Conservation (phyloP, 495 filamentous ascomycete genomes). For the Platismatia glauca region DNA sequence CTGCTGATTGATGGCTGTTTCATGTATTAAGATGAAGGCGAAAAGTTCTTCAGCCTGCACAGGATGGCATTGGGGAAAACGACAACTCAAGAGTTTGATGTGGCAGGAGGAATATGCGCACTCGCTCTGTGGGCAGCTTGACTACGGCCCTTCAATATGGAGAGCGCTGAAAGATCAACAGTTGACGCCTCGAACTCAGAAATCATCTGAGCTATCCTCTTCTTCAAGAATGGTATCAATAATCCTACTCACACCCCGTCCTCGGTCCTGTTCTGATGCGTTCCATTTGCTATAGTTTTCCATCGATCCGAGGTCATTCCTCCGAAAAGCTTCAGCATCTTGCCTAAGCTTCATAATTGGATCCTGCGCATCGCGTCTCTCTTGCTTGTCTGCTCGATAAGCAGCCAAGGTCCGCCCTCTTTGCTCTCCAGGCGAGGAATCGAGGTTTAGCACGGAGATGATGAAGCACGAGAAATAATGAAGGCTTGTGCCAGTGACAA, state of each 20-base stretch:
- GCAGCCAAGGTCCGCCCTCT: constrained; percentile 13
- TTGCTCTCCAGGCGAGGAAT: constrained; percentile 6
- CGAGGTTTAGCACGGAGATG: constrained; percentile 10
- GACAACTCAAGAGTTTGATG: too few relatives aligned
- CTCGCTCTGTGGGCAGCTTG: not conserved
- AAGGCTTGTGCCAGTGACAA: constrained; percentile 41
- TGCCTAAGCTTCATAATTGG: constrained; percentile 4
- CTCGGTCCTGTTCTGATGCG: constrained; percentile 26
- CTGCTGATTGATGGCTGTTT: constrained; percentile 53
- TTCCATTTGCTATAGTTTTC: constrained; percentile 33
- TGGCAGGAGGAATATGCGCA: not conserved
- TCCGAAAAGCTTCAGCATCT: constrained; percentile 7
- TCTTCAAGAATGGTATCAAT: constrained; percentile 57
- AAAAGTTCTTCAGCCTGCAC: not conserved
- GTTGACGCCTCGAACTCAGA: constrained; percentile 5
- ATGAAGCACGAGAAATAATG: constrained; percentile 30
- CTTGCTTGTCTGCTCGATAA: constrained; percentile 14
- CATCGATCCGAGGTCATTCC: constrained; percentile 16
- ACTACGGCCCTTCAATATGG: not conserved
- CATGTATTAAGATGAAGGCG: not conserved
- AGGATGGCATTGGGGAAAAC: constrained; percentile 6
- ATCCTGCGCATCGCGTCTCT: constrained; percentile 9
- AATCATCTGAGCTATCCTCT: constrained; percentile 44
- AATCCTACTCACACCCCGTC: constrained; percentile 32
- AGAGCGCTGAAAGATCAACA: not conserved